Conservation (phyloP, 176 grass and related monocot genomes). For the Oryza longistaminata region DNA sequence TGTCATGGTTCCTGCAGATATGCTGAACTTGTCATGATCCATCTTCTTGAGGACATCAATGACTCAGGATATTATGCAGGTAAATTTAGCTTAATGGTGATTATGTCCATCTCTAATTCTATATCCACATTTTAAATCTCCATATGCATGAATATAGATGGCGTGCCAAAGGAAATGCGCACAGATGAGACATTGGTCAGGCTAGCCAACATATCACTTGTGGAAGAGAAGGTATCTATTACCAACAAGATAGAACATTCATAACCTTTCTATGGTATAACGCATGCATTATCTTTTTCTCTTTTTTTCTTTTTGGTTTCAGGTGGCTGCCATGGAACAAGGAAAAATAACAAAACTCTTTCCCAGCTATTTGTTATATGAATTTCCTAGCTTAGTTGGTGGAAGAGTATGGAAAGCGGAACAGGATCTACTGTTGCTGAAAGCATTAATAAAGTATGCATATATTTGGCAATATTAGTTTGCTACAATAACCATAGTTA, state of each 20-base stretch:
- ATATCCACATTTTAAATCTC: conserved; percentile 35
- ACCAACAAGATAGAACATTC: conserved; percentile 16
- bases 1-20: conserved; percentile 64
- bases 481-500: conserved; percentile 1
- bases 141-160: conserved; percentile 63
- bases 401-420: conserved; percentile 73
- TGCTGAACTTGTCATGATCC: conserved; percentile 80
- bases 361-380: conserved; percentile 58
- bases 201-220: conserved; percentile 81
- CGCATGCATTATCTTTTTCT: neutral
- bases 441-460: conserved; percentile 74
- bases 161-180: conserved; percentile 89
- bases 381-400: conserved; percentile 63
- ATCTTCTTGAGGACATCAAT: conserved; percentile 76
- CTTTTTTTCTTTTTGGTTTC: conserved; percentile 18
- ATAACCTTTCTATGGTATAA: conserved; percentile 20
- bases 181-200: conserved; percentile 81
- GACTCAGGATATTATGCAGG: conserved; percentile 72
- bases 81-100: conserved; percentile 44
- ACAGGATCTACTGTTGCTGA: conserved; percentile 75
- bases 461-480: conserved; percentile 25
- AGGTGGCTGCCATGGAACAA: conserved; percentile 51
- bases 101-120: conserved; percentile 33
- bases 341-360: conserved; percentile 54
- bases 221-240: conserved; percentile 87